Evolutionary conservation across 495 filamentous ascomycete species (phyloP), one percentile per base, ranked within the genome.

Genomic region (Mytilinidion resinicola): DNA sequence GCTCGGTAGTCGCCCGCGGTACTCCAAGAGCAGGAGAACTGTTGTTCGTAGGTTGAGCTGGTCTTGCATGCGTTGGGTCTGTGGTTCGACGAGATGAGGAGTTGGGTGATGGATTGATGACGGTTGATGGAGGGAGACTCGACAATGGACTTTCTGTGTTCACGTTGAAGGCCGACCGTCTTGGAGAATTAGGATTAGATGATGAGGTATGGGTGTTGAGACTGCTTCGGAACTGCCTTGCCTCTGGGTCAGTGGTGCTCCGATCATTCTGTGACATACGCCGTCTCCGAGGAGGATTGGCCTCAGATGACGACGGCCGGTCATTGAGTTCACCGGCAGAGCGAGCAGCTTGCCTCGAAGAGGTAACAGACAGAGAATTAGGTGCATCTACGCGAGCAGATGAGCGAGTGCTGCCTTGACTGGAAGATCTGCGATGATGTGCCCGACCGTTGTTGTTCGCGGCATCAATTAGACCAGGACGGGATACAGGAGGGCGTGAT

Each of bases 251-350:
- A 0, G 76, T 77, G 42, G 72, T 76, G 30, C 74, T 76, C 30
- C 80, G 75, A 30, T 73, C 71, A 39, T 72, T 67, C 33, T 58
- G 59, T 4, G 72, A 69, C 41, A 63, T 21, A 25, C 65, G 52
- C 21, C 67, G 63, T 11, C 53, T 63, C 38, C 51, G n/a, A 17
- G 60, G 39, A 10, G 43, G 47, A 8, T 51, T 34, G 51, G 49
- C 58, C n/a, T 62, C 63, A 11, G 71, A 70, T 11, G 71, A 75
- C 17, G 55, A 61, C 10, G 78, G 68, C 57, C 76, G 66, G 15
- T 76, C 64, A n/a, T 71, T 73, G 1, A 87, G 70, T 61, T 89
- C 86, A 9, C 81, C 85, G 48, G 80, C 76, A 38, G 85, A 85
- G 33, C 78, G 74, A 12, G 77, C 70, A 50, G 78, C 76, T 51